A percentile compares a stretch with the other conserved stretches of the same genome.
These are phyloP conservation scores for Syzygium aqueum DNA, from an alignment of 345 rosid genomes.

Conservation along the genomic window DNA sequence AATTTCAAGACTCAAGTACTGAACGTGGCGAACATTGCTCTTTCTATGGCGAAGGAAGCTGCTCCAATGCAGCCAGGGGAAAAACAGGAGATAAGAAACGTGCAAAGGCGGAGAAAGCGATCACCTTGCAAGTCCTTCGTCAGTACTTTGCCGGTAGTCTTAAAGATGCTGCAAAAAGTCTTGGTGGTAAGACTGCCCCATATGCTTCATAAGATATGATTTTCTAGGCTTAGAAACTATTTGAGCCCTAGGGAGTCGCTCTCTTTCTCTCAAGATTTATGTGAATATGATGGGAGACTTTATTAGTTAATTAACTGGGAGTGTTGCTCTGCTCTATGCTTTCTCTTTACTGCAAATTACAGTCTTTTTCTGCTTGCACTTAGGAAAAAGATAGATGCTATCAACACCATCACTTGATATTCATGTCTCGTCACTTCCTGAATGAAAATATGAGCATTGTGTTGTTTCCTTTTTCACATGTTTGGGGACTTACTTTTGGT, in stretches of 20 bases:
- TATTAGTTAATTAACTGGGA: neutral
- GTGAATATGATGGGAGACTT: neutral
- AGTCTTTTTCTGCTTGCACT: neutral
- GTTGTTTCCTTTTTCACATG: neutral
- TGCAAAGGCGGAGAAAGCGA: slow-evolving; percentile 56
- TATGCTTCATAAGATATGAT: neutral
- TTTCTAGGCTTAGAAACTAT: neutral
- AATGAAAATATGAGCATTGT: neutral
- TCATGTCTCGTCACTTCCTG: neutral
- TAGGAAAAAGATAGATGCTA: neutral
- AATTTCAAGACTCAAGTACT: slow-evolving; percentile 18
- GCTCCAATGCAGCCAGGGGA: slow-evolving; percentile 17
- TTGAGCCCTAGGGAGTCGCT: neutral
- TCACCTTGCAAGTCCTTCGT: slow-evolving; percentile 63
- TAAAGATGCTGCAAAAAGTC: slow-evolving; percentile 88
- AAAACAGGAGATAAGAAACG: slow-evolving; percentile 48
- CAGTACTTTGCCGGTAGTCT: slow-evolving; percentile 81
- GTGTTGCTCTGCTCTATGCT: neutral
- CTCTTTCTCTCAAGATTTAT: neutral
- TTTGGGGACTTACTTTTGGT: neutral
- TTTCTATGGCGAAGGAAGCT: slow-evolving; percentile 34
- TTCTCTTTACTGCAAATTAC: neutral
- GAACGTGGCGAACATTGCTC: slow-evolving; percentile 30
- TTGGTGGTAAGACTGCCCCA: slow-evolving; percentile 62
- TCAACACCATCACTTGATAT: neutral